Base-by-base conservation (phyloP, 202 grass and related monocot species). In the Schoenoplectus tabernaemontani region DNA sequence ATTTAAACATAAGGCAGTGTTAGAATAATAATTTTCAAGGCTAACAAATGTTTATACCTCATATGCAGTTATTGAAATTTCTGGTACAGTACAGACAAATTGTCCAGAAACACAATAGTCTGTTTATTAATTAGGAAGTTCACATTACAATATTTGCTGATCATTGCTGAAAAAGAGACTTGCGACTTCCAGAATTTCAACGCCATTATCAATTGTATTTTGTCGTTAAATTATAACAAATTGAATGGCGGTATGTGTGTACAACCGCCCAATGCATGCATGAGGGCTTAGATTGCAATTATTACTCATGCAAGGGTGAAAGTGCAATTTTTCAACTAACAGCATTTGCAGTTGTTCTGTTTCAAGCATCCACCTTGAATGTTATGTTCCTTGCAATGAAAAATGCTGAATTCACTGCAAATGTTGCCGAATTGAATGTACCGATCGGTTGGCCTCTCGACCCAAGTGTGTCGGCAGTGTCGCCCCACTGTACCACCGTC, bases 351-450 rank as follows among this genome's bases (percentile, higher is more conserved):
- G 54, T 78, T 78, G 76, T 19, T 78, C 53, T 78, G 51, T 78
- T 78, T 78, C 76, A 78, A 38, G 38, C 56, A 61, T 59, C 70
- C 82, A 97, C 93, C 90, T 89, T 97, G 85, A 97, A 97, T 0
- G 90, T 97, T 54, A 97, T 89, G 90, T 99, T 96, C 88, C 79
- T 99, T 57, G 96, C 96, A 46, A 99, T 82, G 85, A 99, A 99
- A 87, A 87, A 96, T 28, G 84, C 85, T 30, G 92, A 81, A 85
- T 96, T 96, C 20, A 96, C 92, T 1, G 90, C 96, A 66, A 99
- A 92, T 9, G 96, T 93, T 2, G 96, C 96, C 3, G 90, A 93
- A 54, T 81, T 83, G 85, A 83, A 93, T 2, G 90, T 97, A 71
- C 93, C 93, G 13, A 96, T 82, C 2, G 88, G 90, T 38, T 80